phyloP scores from a whole-genome alignment of 768 basidiomycete species.

The Naematelia encephala region DNA sequence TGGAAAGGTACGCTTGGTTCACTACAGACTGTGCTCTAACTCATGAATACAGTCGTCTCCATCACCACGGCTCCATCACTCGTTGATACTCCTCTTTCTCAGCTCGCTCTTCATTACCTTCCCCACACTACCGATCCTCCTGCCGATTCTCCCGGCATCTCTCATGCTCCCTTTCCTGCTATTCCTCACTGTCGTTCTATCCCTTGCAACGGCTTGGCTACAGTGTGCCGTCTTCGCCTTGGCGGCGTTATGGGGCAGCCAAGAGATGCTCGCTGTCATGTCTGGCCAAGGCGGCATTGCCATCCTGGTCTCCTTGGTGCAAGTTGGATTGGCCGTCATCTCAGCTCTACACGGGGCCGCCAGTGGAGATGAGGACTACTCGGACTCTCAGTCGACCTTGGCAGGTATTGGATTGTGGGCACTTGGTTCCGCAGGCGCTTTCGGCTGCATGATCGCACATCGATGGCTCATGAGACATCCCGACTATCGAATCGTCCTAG shows the following conservation, averaged over 20 bases:
- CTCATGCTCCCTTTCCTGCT: conserved; percentile 67
- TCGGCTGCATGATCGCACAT: conserved; percentile 27
- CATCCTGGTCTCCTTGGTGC: conserved; percentile 72
- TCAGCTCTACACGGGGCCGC: neutral
- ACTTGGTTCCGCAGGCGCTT: conserved; percentile 20
- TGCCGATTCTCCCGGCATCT: conserved; percentile 65
- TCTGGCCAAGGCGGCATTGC: conserved; percentile 83
- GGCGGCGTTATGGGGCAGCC: conserved; percentile 74
- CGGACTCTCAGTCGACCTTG: conserved; percentile 10
- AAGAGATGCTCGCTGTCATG: conserved; percentile 68
- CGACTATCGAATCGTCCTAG: conserved; percentile 17
- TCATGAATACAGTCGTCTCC: conserved; percentile 26
- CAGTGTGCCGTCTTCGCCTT: conserved; percentile 73
- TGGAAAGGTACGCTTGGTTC: conserved; percentile 23
- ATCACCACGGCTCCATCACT: conserved; percentile 25
- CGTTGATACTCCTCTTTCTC: conserved; percentile 55
- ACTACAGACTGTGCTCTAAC: neutral
- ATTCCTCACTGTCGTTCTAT: conserved; percentile 61
- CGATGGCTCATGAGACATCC: conserved; percentile 22
- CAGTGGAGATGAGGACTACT: conserved; percentile 22
- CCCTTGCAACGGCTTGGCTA: conserved; percentile 67
- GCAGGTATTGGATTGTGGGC: conserved; percentile 38
- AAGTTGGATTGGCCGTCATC: conserved; percentile 59
- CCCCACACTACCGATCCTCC: conserved; percentile 57
- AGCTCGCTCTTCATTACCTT: conserved; percentile 57